phyloP scores from a whole-genome alignment of 345 rosid species.

The Acer campestre region DNA sequence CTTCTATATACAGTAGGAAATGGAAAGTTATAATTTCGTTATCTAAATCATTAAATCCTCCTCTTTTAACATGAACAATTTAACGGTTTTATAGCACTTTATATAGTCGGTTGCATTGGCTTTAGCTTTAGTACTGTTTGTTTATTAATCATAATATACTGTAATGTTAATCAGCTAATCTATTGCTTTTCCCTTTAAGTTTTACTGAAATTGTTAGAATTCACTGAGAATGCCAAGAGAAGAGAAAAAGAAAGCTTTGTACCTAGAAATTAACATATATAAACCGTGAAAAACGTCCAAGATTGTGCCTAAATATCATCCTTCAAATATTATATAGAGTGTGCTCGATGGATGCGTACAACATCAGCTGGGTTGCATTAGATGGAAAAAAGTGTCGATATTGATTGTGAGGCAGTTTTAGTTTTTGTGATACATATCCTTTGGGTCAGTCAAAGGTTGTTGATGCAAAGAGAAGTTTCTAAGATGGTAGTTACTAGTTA shows the following conservation, averaged over 20 bases:
- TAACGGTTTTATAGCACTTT: too few relatives aligned
- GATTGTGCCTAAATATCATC: background rate
- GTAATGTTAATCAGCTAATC: background rate
- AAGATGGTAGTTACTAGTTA: constrained; percentile 24
- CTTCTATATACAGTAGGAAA: background rate
- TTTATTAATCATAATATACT: background rate
- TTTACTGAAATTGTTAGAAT: too few relatives aligned
- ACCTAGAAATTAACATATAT: background rate
- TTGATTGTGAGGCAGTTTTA: background rate
- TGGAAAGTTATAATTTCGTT: background rate
- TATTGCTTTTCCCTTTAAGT: background rate
- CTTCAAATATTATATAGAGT: background rate
- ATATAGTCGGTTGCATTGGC: background rate
- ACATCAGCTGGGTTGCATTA: background rate
- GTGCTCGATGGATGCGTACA: background rate
- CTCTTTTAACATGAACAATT: background rate
- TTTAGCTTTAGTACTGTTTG: background rate
- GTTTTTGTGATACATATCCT: background rate
- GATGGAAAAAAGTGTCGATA: background rate
- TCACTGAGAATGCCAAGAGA: background rate
- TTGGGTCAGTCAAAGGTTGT: constrained; percentile 26
- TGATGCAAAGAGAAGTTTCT: constrained; percentile 14
- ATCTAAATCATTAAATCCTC: background rate
- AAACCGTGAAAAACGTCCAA: background rate
- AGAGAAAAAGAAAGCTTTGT: background rate